Base-by-base conservation (phyloP, 2,329 filamentous ascomycete species). In the Fusarium euwallaceae region DNA sequence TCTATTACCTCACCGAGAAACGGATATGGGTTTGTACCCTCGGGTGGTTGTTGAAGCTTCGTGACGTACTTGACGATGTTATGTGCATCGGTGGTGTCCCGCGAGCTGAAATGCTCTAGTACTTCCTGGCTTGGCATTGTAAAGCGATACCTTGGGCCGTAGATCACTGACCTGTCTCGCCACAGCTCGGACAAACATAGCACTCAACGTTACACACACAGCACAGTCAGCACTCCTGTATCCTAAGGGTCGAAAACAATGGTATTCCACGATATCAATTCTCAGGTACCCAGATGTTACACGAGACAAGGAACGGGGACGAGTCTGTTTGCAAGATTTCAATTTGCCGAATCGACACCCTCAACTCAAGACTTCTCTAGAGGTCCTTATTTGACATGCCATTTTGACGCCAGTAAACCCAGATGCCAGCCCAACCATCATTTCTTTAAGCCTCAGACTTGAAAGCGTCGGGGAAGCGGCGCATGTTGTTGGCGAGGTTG, bases 381-480 rank as follows among this genome's bases (percentile, higher is more conserved):
- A 77, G 77, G 78, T 78, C 81, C 75, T 74, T 83, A 81, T 82
- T 79, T 82, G 83, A 85, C 81, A 85, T 83, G 81, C 83, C 82
- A 83, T 80, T 81, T 82, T 83, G 84, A 86, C 84, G 84, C 84
- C 84, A 84, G 80, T 80, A 81, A 79, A 83, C 80, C 82, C 83
- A 83, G 81, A 82, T 82, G 78, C 80, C 79, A 80, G 77, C 78
- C 75, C 77, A 79, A 78, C 77, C 80, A 80, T 79, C 79, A 76
- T 79, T 81, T 85, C 90, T 80, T 81, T 86, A 90, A 84, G 86
- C 88, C 84, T 88, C 86, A 58, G 83, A 81, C 75, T 87, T 87
- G 89, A 97, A 99, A 84, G 97, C 97, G 76, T 94, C 93, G 81
- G 97, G 97, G 94, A 98, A 99, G 82, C 94, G 92, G 87, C 92